Conservation (phyloP, 176 grass and related monocot genomes). For the Carex cristatella region DNA sequence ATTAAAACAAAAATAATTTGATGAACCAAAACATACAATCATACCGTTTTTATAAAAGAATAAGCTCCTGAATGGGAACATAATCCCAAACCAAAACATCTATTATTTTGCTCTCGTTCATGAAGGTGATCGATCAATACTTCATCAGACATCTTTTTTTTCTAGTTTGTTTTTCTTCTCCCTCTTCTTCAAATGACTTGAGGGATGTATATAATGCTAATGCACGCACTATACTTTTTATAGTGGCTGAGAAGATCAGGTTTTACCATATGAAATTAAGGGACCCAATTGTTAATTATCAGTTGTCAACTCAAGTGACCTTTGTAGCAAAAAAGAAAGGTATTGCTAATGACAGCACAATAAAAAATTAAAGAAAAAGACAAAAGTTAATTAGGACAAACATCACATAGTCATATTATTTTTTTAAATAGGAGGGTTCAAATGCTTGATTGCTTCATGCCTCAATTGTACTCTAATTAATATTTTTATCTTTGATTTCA, state of each 20-base stretch:
- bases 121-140: background rate
- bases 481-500: too few relatives aligned
- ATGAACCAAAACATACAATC: background rate
- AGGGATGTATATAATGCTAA: background rate
- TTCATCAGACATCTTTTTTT: background rate
- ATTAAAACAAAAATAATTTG: background rate
- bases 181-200: background rate
- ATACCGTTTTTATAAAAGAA: constrained; percentile 1
- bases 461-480: too few relatives aligned
- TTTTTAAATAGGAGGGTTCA: background rate
- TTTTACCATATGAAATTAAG: background rate
- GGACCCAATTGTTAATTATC: background rate
- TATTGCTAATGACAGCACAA: background rate
- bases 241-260: background rate
- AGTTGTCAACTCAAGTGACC: background rate
- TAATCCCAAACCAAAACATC: background rate
- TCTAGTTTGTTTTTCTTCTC: background rate
- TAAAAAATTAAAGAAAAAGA: background rate
- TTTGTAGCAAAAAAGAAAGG: background rate
- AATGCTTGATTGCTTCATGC: too few relatives aligned
- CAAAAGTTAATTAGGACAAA: background rate
- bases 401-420: background rate
- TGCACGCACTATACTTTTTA: background rate
- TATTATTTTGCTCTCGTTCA: background rate
- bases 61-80: background rate